Evolutionary conservation across 768 basidiomycete species (phyloP).

Genomic region (Podaxis mareebaensis): DNA sequence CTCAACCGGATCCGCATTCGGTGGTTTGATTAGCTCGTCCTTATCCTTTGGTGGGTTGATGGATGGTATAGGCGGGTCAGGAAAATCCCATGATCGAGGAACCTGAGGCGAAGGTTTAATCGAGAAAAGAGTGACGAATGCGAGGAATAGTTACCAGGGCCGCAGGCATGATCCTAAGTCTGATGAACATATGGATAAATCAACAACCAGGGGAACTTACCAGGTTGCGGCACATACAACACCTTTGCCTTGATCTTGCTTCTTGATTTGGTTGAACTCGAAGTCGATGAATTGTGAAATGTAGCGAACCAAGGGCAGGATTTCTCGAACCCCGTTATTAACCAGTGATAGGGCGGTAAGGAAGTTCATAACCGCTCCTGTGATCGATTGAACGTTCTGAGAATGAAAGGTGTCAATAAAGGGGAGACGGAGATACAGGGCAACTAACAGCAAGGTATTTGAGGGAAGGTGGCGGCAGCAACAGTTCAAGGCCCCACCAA

Average conservation of each 20-base stretch:
- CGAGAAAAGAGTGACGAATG: not conserved
- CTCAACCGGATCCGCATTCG: not conserved
- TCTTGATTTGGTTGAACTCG: constrained; percentile 67
- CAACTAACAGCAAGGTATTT: constrained; percentile 55
- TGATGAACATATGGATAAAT: not conserved
- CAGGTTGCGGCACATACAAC: constrained; percentile 92
- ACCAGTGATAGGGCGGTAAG: constrained; percentile 71
- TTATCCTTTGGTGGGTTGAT: constrained; percentile 19
- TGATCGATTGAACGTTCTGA: constrained; percentile 61
- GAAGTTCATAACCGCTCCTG: constrained; percentile 67
- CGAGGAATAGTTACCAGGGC: constrained; percentile 48
- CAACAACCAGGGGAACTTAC: constrained; percentile 34
- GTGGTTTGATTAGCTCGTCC: not conserved
- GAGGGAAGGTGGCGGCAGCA: constrained; percentile 72
- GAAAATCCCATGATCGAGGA: constrained; percentile 80
- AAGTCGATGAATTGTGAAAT: constrained; percentile 77
- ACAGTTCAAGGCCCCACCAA: constrained; percentile 89
- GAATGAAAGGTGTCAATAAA: not conserved
- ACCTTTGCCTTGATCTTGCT: constrained; percentile 67
- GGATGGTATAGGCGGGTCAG: constrained; percentile 35
- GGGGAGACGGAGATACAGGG: not conserved
- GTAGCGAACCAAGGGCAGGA: constrained; percentile 84
- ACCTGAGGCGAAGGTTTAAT: constrained; percentile 33
- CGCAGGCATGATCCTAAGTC: constrained; percentile 70
- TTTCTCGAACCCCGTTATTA: constrained; percentile 76